A percentile compares a stretch with the other conserved stretches of the same genome.
Evolutionary conservation across 345 rosid species (phyloP).

Genomic region (Bruguiera gymnorhiza): DNA sequence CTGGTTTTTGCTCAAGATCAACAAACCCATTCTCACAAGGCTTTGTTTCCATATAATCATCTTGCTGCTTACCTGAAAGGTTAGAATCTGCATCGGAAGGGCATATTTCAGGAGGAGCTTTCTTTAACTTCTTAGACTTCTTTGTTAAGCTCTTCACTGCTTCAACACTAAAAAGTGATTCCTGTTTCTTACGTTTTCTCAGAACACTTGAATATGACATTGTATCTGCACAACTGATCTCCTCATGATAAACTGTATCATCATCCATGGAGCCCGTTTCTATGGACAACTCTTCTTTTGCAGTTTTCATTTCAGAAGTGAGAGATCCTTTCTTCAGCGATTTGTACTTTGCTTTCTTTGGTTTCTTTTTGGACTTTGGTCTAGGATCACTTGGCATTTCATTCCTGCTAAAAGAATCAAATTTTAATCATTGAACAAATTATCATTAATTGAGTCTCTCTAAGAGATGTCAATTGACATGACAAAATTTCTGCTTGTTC

Average conservation of each 20-base stretch:
- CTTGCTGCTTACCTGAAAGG: conserved; percentile 42
- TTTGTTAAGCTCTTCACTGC: conserved; percentile 56
- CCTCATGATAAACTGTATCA: conserved; percentile 41
- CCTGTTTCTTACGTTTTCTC: conserved; percentile 69
- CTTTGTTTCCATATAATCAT: conserved; percentile 39
- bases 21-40: conserved; percentile 30
- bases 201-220: conserved; percentile 39
- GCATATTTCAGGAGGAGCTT: conserved; percentile 33
- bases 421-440: not conserved
- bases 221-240: conserved; percentile 48
- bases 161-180: conserved; percentile 37
- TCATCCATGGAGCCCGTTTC: conserved; percentile 53
- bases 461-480: not conserved
- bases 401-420: conserved; percentile 43
- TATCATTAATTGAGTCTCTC: not conserved
- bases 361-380: conserved; percentile 82
- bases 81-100: conserved; percentile 38
- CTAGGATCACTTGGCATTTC: conserved; percentile 45
- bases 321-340: conserved; percentile 86
- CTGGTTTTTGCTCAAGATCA: conserved; percentile 65
- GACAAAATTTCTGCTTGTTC: no score
- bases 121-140: conserved; percentile 75
- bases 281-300: conserved; percentile 43
- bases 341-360: conserved; percentile 87
- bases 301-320: conserved; percentile 54